phyloP scores from a whole-genome alignment of 768 basidiomycete genomes.

The Leucogyrophana mollusca region DNA sequence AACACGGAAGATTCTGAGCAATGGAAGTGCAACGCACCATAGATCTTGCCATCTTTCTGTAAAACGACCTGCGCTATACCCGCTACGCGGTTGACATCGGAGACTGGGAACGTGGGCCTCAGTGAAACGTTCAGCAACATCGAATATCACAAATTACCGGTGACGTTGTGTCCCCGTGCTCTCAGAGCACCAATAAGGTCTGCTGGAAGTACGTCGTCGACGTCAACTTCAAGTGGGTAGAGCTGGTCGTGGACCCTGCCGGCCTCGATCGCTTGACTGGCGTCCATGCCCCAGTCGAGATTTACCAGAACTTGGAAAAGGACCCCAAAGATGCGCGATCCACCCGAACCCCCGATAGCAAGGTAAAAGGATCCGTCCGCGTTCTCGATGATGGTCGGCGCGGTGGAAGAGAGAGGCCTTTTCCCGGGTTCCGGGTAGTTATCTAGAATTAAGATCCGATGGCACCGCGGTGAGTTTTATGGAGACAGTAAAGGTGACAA shows the following conservation, averaged over 20 bases:
- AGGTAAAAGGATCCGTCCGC: conserved; percentile 70
- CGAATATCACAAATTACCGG: conserved; percentile 39
- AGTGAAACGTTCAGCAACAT: conserved; percentile 1
- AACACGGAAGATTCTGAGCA: background rate
- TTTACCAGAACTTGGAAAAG: conserved; percentile 80
- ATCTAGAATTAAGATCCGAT: conserved; percentile 39
- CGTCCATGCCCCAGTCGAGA: conserved; percentile 73
- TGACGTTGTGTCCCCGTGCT: conserved; percentile 68
- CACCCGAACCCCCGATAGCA: conserved; percentile 84
- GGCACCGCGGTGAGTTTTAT: conserved; percentile 1
- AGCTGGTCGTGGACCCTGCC: conserved; percentile 87
- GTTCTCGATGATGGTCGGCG: conserved; percentile 79
- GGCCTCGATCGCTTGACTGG: conserved; percentile 79
- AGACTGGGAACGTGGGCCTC: conserved; percentile 35
- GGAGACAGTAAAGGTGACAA: background rate
- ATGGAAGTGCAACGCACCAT: conserved; percentile 45
- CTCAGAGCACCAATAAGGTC: conserved; percentile 56
- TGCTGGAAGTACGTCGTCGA: conserved; percentile 60
- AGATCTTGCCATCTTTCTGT: conserved; percentile 50
- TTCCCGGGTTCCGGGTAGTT: conserved; percentile 90
- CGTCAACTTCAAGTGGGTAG: conserved; percentile 59
- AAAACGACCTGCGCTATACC: conserved; percentile 74
- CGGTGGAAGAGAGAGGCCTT: conserved; percentile 84
- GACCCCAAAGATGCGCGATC: conserved; percentile 79
- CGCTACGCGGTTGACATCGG: conserved; percentile 68